A percentile compares a stretch with the other conserved stretches of the same genome.
Conservation (phyloP, 768 basidiomycete genomes). For the Pilatotrama ljubarskyi region DNA sequence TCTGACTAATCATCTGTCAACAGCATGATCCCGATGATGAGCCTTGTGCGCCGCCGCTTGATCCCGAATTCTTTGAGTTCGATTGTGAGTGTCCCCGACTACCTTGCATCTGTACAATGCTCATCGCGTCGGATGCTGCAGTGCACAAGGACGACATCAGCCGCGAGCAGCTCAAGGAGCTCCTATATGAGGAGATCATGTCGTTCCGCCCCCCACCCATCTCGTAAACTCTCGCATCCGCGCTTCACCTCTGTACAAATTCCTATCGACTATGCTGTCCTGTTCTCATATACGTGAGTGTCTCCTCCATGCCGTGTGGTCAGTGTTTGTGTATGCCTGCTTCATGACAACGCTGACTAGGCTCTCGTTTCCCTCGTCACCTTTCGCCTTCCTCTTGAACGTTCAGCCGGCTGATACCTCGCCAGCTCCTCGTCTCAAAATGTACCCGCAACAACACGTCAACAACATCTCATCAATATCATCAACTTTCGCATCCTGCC, state of each 20-base stretch:
- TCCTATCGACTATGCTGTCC: constrained; percentile 14
- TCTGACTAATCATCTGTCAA: constrained; percentile 1
- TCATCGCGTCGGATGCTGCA: constrained; percentile 31
- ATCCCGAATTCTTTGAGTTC: constrained; percentile 96
- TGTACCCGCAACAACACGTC: not conserved
- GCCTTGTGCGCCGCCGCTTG: constrained; percentile 92
- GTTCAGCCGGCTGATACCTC: constrained; percentile 8
- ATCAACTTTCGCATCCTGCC: not conserved
- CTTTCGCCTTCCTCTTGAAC: not conserved
- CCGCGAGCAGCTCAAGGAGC: constrained; percentile 91
- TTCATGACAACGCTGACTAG: not conserved
- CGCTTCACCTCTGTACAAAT: not conserved
- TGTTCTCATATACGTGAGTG: constrained; percentile 17
- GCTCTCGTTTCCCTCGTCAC: not conserved
- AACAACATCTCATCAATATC: not conserved
- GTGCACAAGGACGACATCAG: constrained; percentile 96
- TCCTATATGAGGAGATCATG: constrained; percentile 94
- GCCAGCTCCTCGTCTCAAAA: constrained; percentile 8
- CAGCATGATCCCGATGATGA: constrained; percentile 97
- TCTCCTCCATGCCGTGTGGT: not conserved
- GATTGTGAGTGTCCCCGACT: constrained; percentile 60
- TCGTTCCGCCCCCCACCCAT: constrained; percentile 73
- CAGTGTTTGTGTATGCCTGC: not conserved
- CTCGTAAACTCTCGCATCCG: constrained; percentile 27
- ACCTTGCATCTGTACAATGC: not conserved